phyloP scores from a whole-genome alignment of 257 asterid species.

The Solanum sparsipilum region DNA sequence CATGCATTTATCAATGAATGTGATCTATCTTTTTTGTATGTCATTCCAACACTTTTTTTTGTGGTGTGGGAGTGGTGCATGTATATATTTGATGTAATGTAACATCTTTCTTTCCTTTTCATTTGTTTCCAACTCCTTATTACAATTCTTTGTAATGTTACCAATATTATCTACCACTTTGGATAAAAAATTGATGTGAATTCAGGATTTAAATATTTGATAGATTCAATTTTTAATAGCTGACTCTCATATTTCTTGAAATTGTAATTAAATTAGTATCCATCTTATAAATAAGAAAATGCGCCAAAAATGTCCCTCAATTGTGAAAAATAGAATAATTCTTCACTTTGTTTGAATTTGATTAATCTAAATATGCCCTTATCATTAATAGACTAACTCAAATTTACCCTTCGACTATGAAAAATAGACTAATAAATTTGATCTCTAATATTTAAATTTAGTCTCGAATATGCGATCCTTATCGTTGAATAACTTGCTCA shows the following conservation, averaged over 20 bases:
- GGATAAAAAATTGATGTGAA: rapidly evolving
- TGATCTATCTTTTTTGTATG: not conserved
- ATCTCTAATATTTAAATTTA: not conserved
- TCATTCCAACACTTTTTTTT: not conserved
- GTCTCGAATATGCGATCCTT: not conserved
- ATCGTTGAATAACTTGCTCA: not conserved
- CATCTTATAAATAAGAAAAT: not conserved
- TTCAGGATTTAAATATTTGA: not conserved
- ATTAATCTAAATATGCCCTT: not conserved
- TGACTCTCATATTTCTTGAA: not conserved
- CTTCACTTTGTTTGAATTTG: not conserved
- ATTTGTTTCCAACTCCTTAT: not conserved
- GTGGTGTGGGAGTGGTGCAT: not conserved
- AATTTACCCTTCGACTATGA: not conserved
- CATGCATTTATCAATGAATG: not conserved
- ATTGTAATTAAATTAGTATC: not conserved
- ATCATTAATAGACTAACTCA: not conserved
- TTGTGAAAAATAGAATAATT: not conserved
- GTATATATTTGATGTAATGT: not conserved
- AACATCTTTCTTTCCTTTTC: not conserved
- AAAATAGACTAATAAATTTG: not conserved
- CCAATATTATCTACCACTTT: not conserved
- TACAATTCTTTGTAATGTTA: not conserved
- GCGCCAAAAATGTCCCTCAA: not conserved
- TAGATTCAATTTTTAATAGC: not conserved